A percentile compares a stretch with the other conserved stretches of the same genome.
Conservation (phyloP, 768 basidiomycete species). For the Russula abietina region DNA sequence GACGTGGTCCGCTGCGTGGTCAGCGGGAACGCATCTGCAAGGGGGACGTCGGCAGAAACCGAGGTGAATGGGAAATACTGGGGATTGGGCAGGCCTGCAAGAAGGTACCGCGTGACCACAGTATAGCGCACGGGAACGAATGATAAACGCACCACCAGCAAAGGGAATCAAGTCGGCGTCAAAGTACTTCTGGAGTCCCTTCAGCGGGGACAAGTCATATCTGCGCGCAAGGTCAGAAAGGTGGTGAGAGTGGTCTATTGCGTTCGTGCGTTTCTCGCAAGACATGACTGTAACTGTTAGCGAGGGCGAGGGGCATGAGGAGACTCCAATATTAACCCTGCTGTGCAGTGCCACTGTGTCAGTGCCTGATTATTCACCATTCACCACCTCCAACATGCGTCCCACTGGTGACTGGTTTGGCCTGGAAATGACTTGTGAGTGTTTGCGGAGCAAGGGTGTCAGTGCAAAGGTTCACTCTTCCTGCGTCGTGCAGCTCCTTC, state of each 20-base stretch:
- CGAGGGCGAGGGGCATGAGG: too few relatives aligned
- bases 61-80: slow-evolving; percentile 65
- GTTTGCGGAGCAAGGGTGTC: too few relatives aligned
- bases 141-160: slow-evolving; percentile 53
- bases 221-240: slow-evolving; percentile 41
- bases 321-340: too few relatives aligned
- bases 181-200: slow-evolving; percentile 49
- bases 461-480: too few relatives aligned
- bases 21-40: slow-evolving; percentile 45
- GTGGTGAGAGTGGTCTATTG: slow-evolving; percentile 69
- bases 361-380: too few relatives aligned
- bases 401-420: too few relatives aligned
- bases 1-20: slow-evolving; percentile 17
- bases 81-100: slow-evolving; percentile 56
- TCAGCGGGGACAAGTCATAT: too few relatives aligned
- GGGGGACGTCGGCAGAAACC: slow-evolving; percentile 49
- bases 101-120: neutral
- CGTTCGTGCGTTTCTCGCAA: slow-evolving; percentile 37
- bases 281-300: slow-evolving; percentile 24
- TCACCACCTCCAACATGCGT: too few relatives aligned
- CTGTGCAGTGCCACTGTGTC: too few relatives aligned
- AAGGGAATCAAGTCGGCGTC: slow-evolving; percentile 51
- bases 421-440: too few relatives aligned
- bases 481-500: too few relatives aligned
- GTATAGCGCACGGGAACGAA: neutral